Percentiles rank a stretch among this genome's conserved stretches.
phyloP scores from a whole-genome alignment of 2,329 filamentous ascomycete genomes.

The Calcarisporium arbuscula region DNA sequence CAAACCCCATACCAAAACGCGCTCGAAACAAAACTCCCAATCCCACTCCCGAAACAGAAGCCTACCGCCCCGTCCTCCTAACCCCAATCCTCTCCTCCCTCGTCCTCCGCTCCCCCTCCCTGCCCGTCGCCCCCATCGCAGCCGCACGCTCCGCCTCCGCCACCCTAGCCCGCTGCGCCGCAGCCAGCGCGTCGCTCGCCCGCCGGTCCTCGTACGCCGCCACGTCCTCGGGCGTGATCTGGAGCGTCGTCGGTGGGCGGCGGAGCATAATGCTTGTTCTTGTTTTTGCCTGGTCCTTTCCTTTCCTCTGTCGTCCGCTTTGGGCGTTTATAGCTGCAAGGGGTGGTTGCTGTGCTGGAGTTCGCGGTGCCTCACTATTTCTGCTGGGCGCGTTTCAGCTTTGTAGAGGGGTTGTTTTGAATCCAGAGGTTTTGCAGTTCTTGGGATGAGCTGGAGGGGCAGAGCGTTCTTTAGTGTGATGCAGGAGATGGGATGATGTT shows the following conservation, averaged over 20 bases:
- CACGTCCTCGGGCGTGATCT: slow-evolving; percentile 64
- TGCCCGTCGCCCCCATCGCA: slow-evolving; percentile 5
- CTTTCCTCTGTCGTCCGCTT: not conserved
- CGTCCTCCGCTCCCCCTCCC: slow-evolving; percentile 17
- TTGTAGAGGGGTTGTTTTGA: too few species aligned
- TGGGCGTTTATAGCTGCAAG: too few species aligned
- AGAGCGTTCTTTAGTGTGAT: too few species aligned
- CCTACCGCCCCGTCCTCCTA: slow-evolving; percentile 16
- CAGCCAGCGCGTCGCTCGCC: slow-evolving; percentile 31
- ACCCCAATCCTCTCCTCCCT: slow-evolving; percentile 35
- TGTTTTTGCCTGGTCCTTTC: not conserved
- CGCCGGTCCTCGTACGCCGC: slow-evolving; percentile 63
- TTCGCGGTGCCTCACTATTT: too few species aligned
- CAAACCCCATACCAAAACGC: too few species aligned
- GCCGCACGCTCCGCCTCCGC: slow-evolving; percentile 15
- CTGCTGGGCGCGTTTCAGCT: too few species aligned
- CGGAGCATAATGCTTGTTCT: slow-evolving; percentile 49
- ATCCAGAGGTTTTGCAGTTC: too few species aligned
- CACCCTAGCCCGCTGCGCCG: slow-evolving; percentile 23
- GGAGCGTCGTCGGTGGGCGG: slow-evolving; percentile 60
- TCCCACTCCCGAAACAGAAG: too few species aligned
- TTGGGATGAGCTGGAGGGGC: too few species aligned
- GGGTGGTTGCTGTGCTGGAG: too few species aligned
- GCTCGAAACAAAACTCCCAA: too few species aligned
- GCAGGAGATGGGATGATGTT: too few species aligned